Evolutionary conservation across 1,284 basidiomycete species (phyloP).

Genomic region (Apiotrichum gracile): DNA sequence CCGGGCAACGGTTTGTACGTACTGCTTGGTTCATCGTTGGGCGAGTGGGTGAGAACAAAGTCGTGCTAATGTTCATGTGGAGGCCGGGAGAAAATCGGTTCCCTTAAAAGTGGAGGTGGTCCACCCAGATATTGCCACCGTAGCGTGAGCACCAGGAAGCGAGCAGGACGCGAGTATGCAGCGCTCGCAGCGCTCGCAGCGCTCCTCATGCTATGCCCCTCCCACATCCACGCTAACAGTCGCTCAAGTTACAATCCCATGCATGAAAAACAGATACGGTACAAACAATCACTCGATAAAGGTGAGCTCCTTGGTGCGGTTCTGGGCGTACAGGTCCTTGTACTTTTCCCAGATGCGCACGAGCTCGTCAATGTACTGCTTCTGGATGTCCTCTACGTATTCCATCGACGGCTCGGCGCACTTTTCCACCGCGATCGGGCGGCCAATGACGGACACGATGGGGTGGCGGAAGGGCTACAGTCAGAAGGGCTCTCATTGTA

Average conservation of each 20-base stretch:
- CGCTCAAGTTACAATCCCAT: neutral
- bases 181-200: no score
- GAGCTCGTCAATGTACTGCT: slow-evolving; percentile 84
- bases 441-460: slow-evolving; percentile 73
- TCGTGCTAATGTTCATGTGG: neutral
- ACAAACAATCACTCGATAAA: slow-evolving; percentile 32
- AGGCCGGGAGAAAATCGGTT: neutral
- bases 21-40: slow-evolving; percentile 17
- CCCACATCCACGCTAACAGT: no score
- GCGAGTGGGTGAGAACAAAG: no score
- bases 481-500: neutral
- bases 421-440: slow-evolving; percentile 44
- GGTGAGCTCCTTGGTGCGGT: slow-evolving; percentile 46
- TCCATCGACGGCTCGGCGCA: slow-evolving; percentile 62
- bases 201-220: no score
- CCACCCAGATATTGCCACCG: neutral
- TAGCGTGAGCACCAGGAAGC: neutral
- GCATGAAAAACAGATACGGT: neutral
- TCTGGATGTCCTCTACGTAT: slow-evolving; percentile 72
- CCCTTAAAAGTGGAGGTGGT: neutral
- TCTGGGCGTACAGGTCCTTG: slow-evolving; percentile 55
- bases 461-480: slow-evolving; percentile 76
- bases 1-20: no score
- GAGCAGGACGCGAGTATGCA: no score
- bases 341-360: slow-evolving; percentile 90